Percentiles rank a stretch among this genome's conserved stretches.
phyloP scores from a whole-genome alignment of 1,139 yeast genomes.

The Geotrichum reessii region DNA sequence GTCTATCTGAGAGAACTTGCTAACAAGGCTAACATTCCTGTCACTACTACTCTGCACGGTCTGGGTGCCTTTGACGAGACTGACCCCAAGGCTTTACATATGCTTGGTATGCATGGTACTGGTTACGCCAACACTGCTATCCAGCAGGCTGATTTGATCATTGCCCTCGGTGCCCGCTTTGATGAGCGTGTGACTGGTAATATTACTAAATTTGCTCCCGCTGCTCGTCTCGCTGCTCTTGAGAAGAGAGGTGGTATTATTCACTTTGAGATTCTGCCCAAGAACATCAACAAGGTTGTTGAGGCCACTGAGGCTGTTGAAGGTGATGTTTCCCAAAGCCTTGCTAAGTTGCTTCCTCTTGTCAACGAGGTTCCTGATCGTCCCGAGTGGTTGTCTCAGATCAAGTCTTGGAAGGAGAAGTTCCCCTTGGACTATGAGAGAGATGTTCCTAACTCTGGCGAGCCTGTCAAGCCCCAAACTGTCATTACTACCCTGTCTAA shows the following conservation, averaged over 20 bases:
- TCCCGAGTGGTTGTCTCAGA: conserved; percentile 69
- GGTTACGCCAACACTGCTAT: conserved; percentile 94
- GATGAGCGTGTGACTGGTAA: conserved; percentile 96
- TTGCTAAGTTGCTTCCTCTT: conserved; percentile 65
- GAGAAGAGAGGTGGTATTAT: conserved; percentile 92
- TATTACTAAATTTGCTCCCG: conserved; percentile 86
- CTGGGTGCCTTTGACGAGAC: conserved; percentile 91
- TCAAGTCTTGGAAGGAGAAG: conserved; percentile 76
- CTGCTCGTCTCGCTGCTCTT: conserved; percentile 78
- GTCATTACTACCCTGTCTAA: conserved; percentile 72
- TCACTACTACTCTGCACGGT: conserved; percentile 90
- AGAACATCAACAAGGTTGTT: conserved; percentile 94
- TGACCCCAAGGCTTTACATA: conserved; percentile 84
- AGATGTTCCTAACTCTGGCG: conserved; percentile 53
- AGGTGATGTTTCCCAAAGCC: conserved; percentile 85
- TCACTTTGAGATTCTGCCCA: conserved; percentile 93
- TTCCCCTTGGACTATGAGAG: conserved; percentile 77
- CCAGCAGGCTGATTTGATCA: conserved; percentile 85
- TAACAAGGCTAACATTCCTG: conserved; percentile 89
- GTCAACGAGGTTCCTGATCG: conserved; percentile 59
- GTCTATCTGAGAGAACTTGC: conserved; percentile 70
- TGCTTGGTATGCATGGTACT: conserved; percentile 98
- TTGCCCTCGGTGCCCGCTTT: conserved; percentile 94
- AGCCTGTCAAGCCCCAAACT: conserved; percentile 88
- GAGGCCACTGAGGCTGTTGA: conserved; percentile 96